These are phyloP conservation scores for Xylaria sp. DNA, from an alignment of 2,329 filamentous ascomycete genomes.

Conservation along the genomic window DNA sequence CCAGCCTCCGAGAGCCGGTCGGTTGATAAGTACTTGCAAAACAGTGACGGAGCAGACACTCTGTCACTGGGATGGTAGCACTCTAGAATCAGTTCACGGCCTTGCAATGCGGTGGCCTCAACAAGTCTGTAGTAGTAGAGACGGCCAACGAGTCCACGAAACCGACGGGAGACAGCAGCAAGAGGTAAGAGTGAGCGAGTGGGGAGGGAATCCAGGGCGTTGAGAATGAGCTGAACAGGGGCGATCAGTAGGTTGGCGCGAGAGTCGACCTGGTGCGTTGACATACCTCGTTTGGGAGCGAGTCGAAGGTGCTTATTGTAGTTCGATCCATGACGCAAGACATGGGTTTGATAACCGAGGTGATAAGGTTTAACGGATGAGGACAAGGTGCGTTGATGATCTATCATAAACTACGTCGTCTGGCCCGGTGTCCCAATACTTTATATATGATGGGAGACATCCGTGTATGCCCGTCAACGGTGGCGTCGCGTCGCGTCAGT, in stretches of 20 bases:
- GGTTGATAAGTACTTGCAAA: constrained; percentile 74
- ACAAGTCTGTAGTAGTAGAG: constrained; percentile 73
- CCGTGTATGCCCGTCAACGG: constrained; percentile 6
- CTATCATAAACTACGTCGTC: background rate
- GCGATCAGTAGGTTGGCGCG: constrained; percentile 13
- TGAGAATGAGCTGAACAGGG: constrained; percentile 58
- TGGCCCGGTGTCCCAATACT: background rate
- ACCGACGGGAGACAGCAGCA: constrained; percentile 68
- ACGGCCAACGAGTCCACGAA: constrained; percentile 70
- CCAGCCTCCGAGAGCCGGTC: constrained; percentile 62
- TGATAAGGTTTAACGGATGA: constrained; percentile 18
- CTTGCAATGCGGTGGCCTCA: constrained; percentile 64
- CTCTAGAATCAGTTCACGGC: constrained; percentile 78
- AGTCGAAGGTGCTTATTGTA: constrained; percentile 43
- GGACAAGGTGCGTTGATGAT: constrained; percentile 39
- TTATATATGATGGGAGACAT: constrained; percentile 30
- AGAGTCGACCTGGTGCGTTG: background rate
- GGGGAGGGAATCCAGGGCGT: constrained; percentile 59
- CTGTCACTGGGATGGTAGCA: constrained; percentile 79
- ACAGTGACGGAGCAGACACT: constrained; percentile 73
- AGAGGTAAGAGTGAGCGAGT: constrained; percentile 66
- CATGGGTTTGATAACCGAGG: constrained; percentile 36
- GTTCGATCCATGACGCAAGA: constrained; percentile 44
- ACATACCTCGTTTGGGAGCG: constrained; percentile 51
- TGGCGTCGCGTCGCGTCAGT: background rate